A percentile compares a stretch with the other conserved stretches of the same genome.
These are phyloP conservation scores for Colletotrichum karsti DNA, from an alignment of 2,329 filamentous ascomycete genomes.

Conservation along the genomic window DNA sequence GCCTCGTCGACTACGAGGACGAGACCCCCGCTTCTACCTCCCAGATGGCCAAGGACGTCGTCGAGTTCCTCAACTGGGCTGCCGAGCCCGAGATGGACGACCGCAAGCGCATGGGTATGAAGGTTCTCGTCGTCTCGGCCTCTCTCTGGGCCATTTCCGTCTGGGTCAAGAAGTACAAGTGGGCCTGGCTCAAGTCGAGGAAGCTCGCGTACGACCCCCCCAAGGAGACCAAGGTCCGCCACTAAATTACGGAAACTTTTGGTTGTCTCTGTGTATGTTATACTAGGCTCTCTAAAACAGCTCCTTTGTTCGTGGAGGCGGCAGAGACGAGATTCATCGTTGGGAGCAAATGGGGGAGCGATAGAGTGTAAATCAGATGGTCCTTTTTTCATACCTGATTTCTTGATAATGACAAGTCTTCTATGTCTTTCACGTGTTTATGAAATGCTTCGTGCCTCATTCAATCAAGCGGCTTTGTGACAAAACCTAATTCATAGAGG, in stretches of 20 bases:
- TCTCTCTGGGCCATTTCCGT: constrained; percentile 87
- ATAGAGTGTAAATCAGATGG: constrained; percentile 62
- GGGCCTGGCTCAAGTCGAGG: constrained; percentile 93
- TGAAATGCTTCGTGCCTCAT: neutral
- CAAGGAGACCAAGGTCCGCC: constrained; percentile 56
- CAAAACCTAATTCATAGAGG: neutral
- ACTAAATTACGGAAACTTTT: constrained; percentile 44
- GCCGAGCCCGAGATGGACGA: constrained; percentile 99
- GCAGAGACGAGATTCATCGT: constrained; percentile 33
- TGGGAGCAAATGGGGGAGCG: constrained; percentile 34
- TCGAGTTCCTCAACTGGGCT: constrained; percentile 99
- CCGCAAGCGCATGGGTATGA: constrained; percentile 99
- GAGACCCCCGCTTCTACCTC: constrained; percentile 92
- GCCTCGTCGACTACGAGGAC: constrained; percentile 97
- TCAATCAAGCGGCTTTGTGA: neutral
- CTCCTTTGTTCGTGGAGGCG: constrained; percentile 52
- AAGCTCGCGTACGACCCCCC: constrained; percentile 92
- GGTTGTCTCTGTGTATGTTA: constrained; percentile 39
- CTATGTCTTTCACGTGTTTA: neutral
- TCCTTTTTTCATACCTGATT: constrained; percentile 48
- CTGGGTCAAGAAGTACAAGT: constrained; percentile 99
- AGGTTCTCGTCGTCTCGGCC: constrained; percentile 84
- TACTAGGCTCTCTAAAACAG: constrained; percentile 44
- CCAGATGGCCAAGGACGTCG: constrained; percentile 99
- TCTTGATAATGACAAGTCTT: constrained; percentile 29